Evolutionary conservation across 305 asterid genomes (phyloP).

Genomic region (Stenogyne calaminthoides): DNA sequence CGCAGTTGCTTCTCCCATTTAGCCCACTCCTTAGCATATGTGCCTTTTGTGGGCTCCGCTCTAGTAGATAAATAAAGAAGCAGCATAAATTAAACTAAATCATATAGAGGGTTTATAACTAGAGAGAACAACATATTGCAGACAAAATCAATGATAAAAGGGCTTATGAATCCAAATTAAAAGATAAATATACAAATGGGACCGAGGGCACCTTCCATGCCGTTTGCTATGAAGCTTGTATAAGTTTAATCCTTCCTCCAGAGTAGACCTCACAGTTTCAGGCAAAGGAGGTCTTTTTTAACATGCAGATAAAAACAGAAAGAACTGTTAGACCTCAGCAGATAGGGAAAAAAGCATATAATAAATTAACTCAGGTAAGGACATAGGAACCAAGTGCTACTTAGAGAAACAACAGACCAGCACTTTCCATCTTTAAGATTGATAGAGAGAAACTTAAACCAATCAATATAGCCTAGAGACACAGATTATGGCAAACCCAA

Average conservation of each 20-base stretch:
- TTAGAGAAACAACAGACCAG: neutral
- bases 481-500: slow-evolving; percentile 3
- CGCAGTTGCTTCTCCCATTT: slow-evolving; percentile 91
- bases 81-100: slow-evolving; percentile 19
- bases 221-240: slow-evolving; percentile 69
- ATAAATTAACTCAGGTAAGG: slow-evolving; percentile 7
- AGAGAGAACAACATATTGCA: neutral
- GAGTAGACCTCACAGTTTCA: slow-evolving; percentile 58
- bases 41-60: slow-evolving; percentile 82
- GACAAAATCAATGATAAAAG: slow-evolving; percentile 8
- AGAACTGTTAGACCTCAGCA: slow-evolving; percentile 27
- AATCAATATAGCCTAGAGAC: slow-evolving; percentile 11
- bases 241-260: slow-evolving; percentile 86
- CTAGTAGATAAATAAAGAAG: slow-evolving; percentile 43
- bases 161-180: slow-evolving; percentile 11
- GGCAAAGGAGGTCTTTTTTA: slow-evolving; percentile 77
- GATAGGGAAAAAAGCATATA: slow-evolving; percentile 14
- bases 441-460: neutral
- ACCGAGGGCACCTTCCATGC: slow-evolving; percentile 68
- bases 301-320: slow-evolving; percentile 39
- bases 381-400: neutral
- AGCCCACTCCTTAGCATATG: slow-evolving; percentile 72
- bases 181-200: slow-evolving; percentile 5
- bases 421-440: slow-evolving; percentile 10
- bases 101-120: neutral